Evolutionary conservation across 2,329 filamentous ascomycete genomes (phyloP), one percentile per base, ranked within the genome.

Genomic region (Podosphaera xanthii): DNA sequence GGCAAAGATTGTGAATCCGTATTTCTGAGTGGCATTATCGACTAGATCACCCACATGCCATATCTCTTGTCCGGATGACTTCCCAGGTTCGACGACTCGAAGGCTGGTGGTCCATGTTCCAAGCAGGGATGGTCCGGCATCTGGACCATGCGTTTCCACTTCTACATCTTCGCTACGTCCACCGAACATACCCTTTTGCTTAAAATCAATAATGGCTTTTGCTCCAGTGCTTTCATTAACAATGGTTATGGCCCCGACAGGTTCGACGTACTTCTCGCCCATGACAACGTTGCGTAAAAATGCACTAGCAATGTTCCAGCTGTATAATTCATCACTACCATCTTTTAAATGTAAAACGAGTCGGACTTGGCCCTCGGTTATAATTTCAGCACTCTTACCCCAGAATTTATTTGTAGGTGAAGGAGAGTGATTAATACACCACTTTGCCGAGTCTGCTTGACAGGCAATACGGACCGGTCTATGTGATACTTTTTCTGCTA

Each of bases 191-290:
- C 92, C 91, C 68, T 92, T 94, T 59, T 84, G 81, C 69, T 92
- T 94, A 74, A 98, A 98, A 60, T 91, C 89, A 54, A 88, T 81
- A n/a, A 84, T 77, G 0, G 89, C 87, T 69, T 87, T 90, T 64
- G 86, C 82, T 6, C 90, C 88, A 0, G 83, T 88, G 4, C 79
- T 84, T 67, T 98, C 92, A 69, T 91, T 91, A 63, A 80, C 73
- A 40, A 98, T 80, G 33, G 83, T 82, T 87, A 97, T 92, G 50
- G 80, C 87, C 53, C 90, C 90, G 0, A 94, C 87, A 0, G 92
- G 92, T 72, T 98, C 92, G 10, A 97, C 82, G 69, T 98, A 98
- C 72, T 97, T 98, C 71, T 98, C 92, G 46, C 92, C 92, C 66
- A 94, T 91, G 59, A 98, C 94, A 58, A 98, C 88, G 69, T 98